phyloP scores from a whole-genome alignment of 768 basidiomycete genomes.

The Dendrothele bispora region DNA sequence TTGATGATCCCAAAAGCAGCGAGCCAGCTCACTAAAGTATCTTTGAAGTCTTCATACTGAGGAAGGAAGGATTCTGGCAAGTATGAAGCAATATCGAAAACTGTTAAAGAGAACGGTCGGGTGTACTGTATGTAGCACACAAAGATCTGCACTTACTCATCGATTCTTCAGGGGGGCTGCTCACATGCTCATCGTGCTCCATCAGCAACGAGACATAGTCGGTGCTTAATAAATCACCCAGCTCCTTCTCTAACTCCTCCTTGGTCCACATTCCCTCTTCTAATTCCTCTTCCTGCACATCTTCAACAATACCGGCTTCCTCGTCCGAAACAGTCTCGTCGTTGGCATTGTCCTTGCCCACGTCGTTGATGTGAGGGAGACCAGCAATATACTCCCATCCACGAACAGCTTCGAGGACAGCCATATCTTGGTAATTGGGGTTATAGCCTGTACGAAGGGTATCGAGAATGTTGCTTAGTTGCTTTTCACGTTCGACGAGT shows the following conservation, averaged over 20 bases:
- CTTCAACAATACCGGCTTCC: constrained; percentile 27
- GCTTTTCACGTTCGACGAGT: constrained; percentile 71
- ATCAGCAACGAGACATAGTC: constrained; percentile 79
- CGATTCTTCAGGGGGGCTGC: constrained; percentile 44
- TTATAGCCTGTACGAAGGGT: constrained; percentile 86
- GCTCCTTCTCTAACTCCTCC: constrained; percentile 54
- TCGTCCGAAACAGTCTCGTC: constrained; percentile 31
- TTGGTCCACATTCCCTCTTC: constrained; percentile 65
- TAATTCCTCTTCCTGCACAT: constrained; percentile 35
- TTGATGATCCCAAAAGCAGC: constrained; percentile 60
- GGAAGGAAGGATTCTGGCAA: constrained; percentile 81
- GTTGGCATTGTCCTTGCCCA: constrained; percentile 48
- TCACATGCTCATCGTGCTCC: constrained; percentile 72
- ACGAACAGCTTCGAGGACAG: constrained; percentile 92
- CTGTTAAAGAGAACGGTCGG: constrained; percentile 37
- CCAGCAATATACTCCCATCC: constrained; percentile 83
- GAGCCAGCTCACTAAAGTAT: constrained; percentile 61
- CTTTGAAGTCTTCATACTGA: constrained; percentile 67
- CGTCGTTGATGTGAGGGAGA: constrained; percentile 71
- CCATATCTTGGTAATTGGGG: constrained; percentile 99
- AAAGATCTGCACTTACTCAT: constrained; percentile 47
- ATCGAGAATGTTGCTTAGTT: constrained; percentile 81
- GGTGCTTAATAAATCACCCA: constrained; percentile 55
- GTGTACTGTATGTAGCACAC: too few relatives aligned
- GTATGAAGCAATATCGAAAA: constrained; percentile 79